A percentile compares a stretch with the other conserved stretches of the same genome.
phyloP scores from a whole-genome alignment of 192 early-diverging fungal genomes.

The Kickxella alabastrina region DNA sequence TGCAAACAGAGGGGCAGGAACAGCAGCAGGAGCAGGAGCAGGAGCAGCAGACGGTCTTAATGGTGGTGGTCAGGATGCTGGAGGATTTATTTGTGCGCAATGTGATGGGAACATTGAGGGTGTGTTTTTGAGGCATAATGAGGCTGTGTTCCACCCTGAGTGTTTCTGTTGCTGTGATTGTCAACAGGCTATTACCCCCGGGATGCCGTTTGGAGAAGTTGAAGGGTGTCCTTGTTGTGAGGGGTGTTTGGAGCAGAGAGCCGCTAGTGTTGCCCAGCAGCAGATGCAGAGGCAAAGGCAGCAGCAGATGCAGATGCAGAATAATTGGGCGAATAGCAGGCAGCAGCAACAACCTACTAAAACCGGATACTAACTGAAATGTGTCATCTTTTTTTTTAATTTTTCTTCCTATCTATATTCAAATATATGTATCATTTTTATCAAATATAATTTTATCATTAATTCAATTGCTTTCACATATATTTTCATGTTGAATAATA shows the following conservation, averaged over 20 bases:
- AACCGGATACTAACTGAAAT: no score
- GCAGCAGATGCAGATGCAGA: no score
- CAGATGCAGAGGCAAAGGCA: conserved; percentile 10
- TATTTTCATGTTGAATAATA: no score
- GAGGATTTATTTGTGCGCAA: conserved; percentile 30
- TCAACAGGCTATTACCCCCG: conserved; percentile 41
- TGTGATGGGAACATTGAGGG: conserved; percentile 41
- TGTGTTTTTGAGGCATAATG: conserved; percentile 43
- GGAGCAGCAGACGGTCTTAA: no score
- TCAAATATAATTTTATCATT: no score
- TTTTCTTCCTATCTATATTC: no score
- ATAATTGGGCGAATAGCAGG: no score
- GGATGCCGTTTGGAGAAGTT: conserved; percentile 54
- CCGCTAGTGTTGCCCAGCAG: conserved; percentile 5
- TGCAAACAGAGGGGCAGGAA: no score
- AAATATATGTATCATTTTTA: no score
- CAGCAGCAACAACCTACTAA: no score
- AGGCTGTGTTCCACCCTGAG: conserved; percentile 40
- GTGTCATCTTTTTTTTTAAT: no score
- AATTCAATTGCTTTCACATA: no score
- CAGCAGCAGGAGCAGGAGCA: neutral
- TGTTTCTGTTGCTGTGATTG: conserved; percentile 53
- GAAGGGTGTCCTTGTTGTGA: conserved; percentile 45
- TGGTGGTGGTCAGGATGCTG: neutral
- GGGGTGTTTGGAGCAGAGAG: conserved; percentile 34